Evolutionary conservation across 1,284 basidiomycete species (phyloP).

Genomic region (Trametes pubescens): DNA sequence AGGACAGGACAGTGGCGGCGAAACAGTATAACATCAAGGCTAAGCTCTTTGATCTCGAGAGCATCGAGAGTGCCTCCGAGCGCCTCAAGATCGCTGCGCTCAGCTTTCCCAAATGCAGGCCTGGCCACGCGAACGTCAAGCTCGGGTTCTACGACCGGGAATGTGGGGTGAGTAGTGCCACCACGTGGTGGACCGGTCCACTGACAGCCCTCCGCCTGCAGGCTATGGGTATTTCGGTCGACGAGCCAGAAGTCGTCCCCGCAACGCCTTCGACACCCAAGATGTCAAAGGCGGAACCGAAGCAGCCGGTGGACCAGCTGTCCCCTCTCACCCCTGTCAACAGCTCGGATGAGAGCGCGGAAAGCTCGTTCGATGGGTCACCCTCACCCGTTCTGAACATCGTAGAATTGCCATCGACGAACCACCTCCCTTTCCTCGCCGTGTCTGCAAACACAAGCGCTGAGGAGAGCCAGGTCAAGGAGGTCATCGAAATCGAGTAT

Average conservation of each 20-base stretch:
- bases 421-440: neutral
- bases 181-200: neutral
- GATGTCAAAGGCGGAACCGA: neutral
- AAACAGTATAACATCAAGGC: conserved; percentile 32
- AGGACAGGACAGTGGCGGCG: conserved; percentile 12
- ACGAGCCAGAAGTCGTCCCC: neutral
- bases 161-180: conserved; percentile 4
- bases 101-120: conserved; percentile 51
- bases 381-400: neutral
- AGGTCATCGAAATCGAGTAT: conserved; percentile 1
- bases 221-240: neutral
- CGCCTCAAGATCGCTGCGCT: conserved; percentile 50
- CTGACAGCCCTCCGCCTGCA: neutral
- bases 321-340: conserved; percentile 19
- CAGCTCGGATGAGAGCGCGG: neutral
- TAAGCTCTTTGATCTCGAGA: conserved; percentile 47
- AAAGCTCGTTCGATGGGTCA: neutral
- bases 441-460: neutral
- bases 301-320: neutral
- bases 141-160: conserved; percentile 32
- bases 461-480: neutral
- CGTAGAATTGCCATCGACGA: too few species aligned
- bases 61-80: conserved; percentile 43
- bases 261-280: neutral
- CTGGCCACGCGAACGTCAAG: conserved; percentile 29